Evolutionary conservation across 2,329 filamentous ascomycete genomes (phyloP).

Genomic region (Fusarium albosuccineum): DNA sequence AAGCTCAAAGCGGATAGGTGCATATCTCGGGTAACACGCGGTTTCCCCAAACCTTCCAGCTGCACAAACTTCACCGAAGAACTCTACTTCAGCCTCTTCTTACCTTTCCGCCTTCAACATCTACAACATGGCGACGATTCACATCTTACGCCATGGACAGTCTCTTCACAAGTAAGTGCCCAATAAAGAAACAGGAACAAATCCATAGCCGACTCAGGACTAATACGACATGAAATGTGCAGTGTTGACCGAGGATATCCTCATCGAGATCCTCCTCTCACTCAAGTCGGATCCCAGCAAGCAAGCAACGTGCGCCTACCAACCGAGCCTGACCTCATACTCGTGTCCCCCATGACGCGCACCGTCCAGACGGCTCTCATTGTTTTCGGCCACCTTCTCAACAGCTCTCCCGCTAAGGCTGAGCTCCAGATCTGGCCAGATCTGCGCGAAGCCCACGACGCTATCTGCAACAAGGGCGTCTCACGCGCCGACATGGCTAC

Average conservation of each 20-base stretch:
- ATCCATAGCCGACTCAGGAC: too few relatives aligned
- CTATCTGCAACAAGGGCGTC: constrained; percentile 42
- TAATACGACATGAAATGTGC: constrained; percentile 1
- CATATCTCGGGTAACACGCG: too few relatives aligned
- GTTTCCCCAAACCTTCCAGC: too few relatives aligned
- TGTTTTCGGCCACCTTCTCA: constrained; percentile 27
- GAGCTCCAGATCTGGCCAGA: constrained; percentile 42
- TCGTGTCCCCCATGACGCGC: constrained; percentile 34
- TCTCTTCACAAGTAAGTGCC: constrained; percentile 23
- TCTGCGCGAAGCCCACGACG: constrained; percentile 42
- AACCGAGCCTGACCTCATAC: constrained; percentile 20
- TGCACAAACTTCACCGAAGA: too few relatives aligned
- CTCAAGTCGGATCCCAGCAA: constrained; percentile 25
- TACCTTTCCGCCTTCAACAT: background rate
- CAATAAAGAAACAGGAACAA: too few relatives aligned
- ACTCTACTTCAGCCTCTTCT: background rate
- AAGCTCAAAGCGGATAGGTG: too few relatives aligned
- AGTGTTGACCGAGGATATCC: constrained; percentile 38
- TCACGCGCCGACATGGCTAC: constrained; percentile 19
- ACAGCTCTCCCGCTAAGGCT: background rate
- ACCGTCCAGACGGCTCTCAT: constrained; percentile 41
- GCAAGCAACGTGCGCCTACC: constrained; percentile 12
- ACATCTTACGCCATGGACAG: constrained; percentile 34
- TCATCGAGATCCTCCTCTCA: constrained; percentile 33
- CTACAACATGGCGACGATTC: constrained; percentile 19